Base-by-base conservation (phyloP, 495 filamentous ascomycete genomes). In the Podospora pseudopauciseta region DNA sequence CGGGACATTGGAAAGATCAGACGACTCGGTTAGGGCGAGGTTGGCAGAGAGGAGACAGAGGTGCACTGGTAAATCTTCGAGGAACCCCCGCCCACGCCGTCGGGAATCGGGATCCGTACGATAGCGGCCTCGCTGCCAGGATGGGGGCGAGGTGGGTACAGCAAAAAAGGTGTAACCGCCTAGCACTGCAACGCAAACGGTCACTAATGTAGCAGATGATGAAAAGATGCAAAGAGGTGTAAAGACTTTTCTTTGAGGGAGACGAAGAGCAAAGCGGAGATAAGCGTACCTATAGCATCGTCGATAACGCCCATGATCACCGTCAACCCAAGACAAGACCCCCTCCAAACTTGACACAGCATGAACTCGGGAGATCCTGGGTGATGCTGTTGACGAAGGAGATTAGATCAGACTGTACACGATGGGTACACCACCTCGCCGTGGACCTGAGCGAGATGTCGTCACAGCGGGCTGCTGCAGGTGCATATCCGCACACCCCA, bases 1-100 rank as follows among this genome's bases (percentile, higher is more conserved):
- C 49, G 56, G 60, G 56, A 56, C n/a, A 62, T 56, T 62, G n/a
- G 34, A 72, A 68, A 67, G 67, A 65, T 72, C 70, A 69, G 70
- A 72, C 67, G 70, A 72, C 54, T 71, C 70, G 70, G 66, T 66
- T 68, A 67, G 13, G 39, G 9, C 39, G 15, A 49, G 39, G 39
- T 49, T 49, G 39, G 9, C 39, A 16, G 15, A 49, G 39, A 49
- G 30, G 30, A 5, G 62, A 68, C 4, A 28, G 18, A 1, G 61
- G 34, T 49, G 19, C n/a, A 58, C 55, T 19, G 23, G 55, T 58
- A 58, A 58, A 58, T 58, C 55, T 26, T 26, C 23, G 55, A 58
- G 23, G 16, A 58, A 26, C 18, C 61, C 18, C 61, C 32, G 61
- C 30, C 32, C 61, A 63, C 4, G n/a, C 61, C 32, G 61, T 63